These are phyloP conservation scores for Thielaviopsis populi DNA, from an alignment of 2,329 filamentous ascomycete species.

Conservation along the genomic window DNA sequence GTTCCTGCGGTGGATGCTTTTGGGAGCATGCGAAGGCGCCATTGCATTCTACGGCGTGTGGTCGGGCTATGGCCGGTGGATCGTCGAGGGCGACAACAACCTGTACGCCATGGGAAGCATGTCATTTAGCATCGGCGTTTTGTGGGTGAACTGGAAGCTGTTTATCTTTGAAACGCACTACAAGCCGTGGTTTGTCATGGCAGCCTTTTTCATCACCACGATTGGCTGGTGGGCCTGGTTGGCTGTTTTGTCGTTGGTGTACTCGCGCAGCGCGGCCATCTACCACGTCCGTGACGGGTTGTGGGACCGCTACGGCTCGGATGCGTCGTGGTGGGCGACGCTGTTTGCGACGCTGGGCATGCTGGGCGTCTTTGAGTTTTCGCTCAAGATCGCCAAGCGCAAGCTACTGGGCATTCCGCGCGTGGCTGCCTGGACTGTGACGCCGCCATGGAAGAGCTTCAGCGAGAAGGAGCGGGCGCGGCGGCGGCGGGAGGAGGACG, in stretches of 20 bases:
- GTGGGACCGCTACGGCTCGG: constrained; percentile 48
- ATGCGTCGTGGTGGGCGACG: constrained; percentile 59
- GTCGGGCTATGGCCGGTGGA: constrained; percentile 35
- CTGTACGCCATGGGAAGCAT: constrained; percentile 62
- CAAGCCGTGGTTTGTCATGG: constrained; percentile 50
- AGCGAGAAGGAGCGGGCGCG: constrained; percentile 21
- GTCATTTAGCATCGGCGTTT: constrained; percentile 53
- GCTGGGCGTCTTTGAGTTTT: constrained; percentile 50
- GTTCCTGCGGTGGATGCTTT: constrained; percentile 64
- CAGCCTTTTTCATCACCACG: constrained; percentile 42
- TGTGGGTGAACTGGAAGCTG: constrained; percentile 62
- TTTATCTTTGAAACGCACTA: constrained; percentile 67
- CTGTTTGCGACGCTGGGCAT: constrained; percentile 47
- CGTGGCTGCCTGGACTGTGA: constrained; percentile 16
- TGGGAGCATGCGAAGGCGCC: constrained; percentile 57
- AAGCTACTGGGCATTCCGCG: constrained; percentile 27
- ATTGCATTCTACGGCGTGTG: constrained; percentile 54
- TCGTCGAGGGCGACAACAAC: constrained; percentile 44
- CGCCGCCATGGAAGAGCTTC: constrained; percentile 22
- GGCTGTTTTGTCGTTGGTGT: constrained; percentile 50
- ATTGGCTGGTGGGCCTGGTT: constrained; percentile 62
- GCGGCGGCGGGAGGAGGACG: constrained; percentile 11
- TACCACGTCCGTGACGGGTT: constrained; percentile 60
- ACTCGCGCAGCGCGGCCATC: constrained; percentile 33
- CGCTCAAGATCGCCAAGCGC: constrained; percentile 36